These are phyloP conservation scores for Spergularia bocconei DNA, from an alignment of 148 eudicot species.

Conservation along the genomic window DNA sequence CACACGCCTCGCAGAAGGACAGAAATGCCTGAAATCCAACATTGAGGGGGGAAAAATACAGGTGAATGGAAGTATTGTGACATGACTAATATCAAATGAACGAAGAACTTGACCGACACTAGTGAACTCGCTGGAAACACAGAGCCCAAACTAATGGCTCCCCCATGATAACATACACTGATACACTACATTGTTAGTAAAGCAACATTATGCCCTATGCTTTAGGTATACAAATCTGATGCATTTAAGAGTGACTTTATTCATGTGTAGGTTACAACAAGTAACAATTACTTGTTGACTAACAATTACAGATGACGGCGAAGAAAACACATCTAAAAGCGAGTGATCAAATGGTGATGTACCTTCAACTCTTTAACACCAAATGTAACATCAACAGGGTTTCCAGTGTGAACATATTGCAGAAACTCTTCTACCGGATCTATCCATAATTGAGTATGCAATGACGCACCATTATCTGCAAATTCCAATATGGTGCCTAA, in stretches of 20 bases:
- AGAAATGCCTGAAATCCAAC: conserved; percentile 76
- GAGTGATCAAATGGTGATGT: conserved; percentile 1
- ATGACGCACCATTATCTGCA: conserved; percentile 79
- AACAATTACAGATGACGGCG: background rate
- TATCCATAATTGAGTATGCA: conserved; percentile 96
- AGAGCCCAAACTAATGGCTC: background rate
- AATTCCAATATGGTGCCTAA: conserved; percentile 9
- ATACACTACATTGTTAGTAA: background rate
- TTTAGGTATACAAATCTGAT: background rate
- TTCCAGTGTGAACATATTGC: conserved; percentile 77
- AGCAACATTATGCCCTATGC: background rate
- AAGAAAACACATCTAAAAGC: background rate
- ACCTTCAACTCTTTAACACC: conserved; percentile 94
- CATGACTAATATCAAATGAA: background rate
- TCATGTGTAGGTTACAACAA: background rate
- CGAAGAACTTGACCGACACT: background rate
- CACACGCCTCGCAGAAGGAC: conserved; percentile 90
- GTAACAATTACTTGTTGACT: background rate
- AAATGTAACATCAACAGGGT: conserved; percentile 92
- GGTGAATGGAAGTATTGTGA: conserved; percentile 4
- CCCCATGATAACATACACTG: background rate
- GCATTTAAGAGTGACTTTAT: background rate
- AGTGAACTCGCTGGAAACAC: background rate
- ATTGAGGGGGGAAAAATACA: background rate
- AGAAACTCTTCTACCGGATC: conserved; percentile 97